phyloP scores from a whole-genome alignment of 2,329 filamentous ascomycete genomes.

The Monosporascus cannonballus region DNA sequence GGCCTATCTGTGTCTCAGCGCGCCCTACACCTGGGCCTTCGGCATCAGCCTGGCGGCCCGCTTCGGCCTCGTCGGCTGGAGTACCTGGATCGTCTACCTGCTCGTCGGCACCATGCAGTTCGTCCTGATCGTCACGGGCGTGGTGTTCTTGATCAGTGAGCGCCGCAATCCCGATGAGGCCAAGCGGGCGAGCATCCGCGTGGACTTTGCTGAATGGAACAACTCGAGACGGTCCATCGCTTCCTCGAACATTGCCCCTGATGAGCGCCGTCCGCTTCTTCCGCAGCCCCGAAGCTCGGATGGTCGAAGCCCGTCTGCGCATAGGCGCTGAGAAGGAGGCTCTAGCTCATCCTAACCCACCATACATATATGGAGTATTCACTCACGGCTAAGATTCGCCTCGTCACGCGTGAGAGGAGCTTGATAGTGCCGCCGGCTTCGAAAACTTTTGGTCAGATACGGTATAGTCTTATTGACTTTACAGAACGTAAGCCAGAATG shows the following conservation, averaged over 20 bases:
- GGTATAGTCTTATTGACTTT: too few relatives aligned
- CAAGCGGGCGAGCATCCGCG: background rate
- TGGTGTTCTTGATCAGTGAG: constrained; percentile 10
- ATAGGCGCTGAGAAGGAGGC: too few relatives aligned
- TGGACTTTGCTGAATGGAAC: constrained; percentile 6
- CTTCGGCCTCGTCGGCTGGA: constrained; percentile 13
- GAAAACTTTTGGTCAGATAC: too few relatives aligned
- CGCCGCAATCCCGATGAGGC: constrained; percentile 1
- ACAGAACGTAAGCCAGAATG: too few relatives aligned
- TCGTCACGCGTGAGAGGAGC: too few relatives aligned
- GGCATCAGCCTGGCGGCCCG: constrained; percentile 11
- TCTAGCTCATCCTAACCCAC: too few relatives aligned
- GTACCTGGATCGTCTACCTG: constrained; percentile 14
- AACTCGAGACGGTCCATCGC: constrained; percentile 1
- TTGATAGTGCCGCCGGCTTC: too few relatives aligned
- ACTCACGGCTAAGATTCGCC: too few relatives aligned
- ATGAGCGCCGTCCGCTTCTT: constrained; percentile 4
- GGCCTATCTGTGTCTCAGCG: constrained; percentile 4
- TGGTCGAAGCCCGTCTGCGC: too few relatives aligned
- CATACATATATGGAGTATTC: too few relatives aligned
- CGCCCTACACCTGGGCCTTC: constrained; percentile 23
- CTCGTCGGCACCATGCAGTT: constrained; percentile 16
- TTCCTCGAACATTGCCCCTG: constrained; percentile 1
- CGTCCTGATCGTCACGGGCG: constrained; percentile 11
- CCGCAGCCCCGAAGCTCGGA: too few relatives aligned